These are phyloP conservation scores for Fusarium drepaniforme DNA, from an alignment of 2,329 filamentous ascomycete species.

Conservation along the genomic window DNA sequence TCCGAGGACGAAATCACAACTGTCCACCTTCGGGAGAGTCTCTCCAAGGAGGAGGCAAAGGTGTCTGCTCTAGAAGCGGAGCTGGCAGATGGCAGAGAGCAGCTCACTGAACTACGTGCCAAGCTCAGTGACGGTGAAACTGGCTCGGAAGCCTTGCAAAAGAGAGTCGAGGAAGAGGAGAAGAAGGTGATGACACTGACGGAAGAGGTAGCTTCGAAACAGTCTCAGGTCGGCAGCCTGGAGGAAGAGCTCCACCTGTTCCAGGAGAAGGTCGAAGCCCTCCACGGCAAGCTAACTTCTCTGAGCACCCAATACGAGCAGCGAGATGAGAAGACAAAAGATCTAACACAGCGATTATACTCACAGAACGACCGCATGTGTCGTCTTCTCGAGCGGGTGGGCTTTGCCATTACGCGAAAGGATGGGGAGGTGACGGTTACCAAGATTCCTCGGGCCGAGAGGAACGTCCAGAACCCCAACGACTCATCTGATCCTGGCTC, in stretches of 20 bases:
- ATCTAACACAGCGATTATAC: slow-evolving; percentile 86
- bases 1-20: slow-evolving; percentile 64
- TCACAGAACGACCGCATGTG: slow-evolving; percentile 87
- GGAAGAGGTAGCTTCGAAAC: slow-evolving; percentile 79
- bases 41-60: slow-evolving; percentile 67
- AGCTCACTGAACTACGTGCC: slow-evolving; percentile 75
- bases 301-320: slow-evolving; percentile 72
- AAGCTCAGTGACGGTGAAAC: slow-evolving; percentile 87
- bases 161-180: slow-evolving; percentile 82
- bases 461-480: slow-evolving; percentile 65
- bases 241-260: slow-evolving; percentile 80
- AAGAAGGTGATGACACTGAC: slow-evolving; percentile 74
- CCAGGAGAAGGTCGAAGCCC: slow-evolving; percentile 71
- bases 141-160: slow-evolving; percentile 82
- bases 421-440: slow-evolving; percentile 81
- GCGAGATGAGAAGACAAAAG: slow-evolving; percentile 80
- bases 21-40: slow-evolving; percentile 65
- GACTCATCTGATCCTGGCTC: slow-evolving; percentile 68
- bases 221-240: slow-evolving; percentile 80
- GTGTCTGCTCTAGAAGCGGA: slow-evolving; percentile 67
- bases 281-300: slow-evolving; percentile 64
- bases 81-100: slow-evolving; percentile 73
- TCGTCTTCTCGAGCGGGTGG: slow-evolving; percentile 86
- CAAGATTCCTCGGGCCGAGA: slow-evolving; percentile 73
- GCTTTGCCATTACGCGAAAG: slow-evolving; percentile 83